Percentiles rank a stretch among this genome's conserved stretches.
These are phyloP conservation scores for Purpureocillium lavendulum DNA, from an alignment of 2,329 filamentous ascomycete species.

Conservation along the genomic window DNA sequence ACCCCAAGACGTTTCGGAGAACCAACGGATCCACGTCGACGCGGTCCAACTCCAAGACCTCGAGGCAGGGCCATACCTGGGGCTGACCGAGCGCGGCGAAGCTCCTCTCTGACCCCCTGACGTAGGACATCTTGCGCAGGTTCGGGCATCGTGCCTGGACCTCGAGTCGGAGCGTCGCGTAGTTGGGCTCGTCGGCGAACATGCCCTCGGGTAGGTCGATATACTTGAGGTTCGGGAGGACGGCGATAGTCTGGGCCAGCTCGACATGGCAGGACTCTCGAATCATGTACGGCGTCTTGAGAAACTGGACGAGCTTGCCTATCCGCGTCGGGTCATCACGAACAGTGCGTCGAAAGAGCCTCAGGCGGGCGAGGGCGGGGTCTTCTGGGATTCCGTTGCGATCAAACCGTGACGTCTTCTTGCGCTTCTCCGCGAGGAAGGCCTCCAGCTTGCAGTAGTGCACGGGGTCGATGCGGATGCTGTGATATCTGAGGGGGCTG, in stretches of 20 bases:
- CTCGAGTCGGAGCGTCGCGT: constrained; percentile 70
- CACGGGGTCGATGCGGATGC: constrained; percentile 86
- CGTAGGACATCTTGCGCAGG: constrained; percentile 83
- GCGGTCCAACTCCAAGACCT: constrained; percentile 62
- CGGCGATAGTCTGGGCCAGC: constrained; percentile 76
- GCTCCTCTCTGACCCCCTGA: constrained; percentile 66
- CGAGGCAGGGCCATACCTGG: constrained; percentile 59
- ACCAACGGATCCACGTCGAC: constrained; percentile 63
- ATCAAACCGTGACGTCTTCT: constrained; percentile 63
- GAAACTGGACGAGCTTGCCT: constrained; percentile 61
- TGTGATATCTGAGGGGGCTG: constrained; percentile 57
- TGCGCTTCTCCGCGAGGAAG: constrained; percentile 69
- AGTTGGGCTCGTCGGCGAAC: constrained; percentile 71
- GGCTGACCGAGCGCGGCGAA: constrained; percentile 61
- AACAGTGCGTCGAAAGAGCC: constrained; percentile 73
- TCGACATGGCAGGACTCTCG: constrained; percentile 79
- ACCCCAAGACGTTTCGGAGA: constrained; percentile 62
- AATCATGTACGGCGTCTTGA: constrained; percentile 94
- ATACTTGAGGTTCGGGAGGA: constrained; percentile 76
- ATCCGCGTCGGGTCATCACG: constrained; percentile 65
- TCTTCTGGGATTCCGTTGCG: constrained; percentile 76
- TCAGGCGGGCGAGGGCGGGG: constrained; percentile 65
- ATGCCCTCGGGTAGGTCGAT: constrained; percentile 86
- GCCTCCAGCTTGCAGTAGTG: constrained; percentile 91
- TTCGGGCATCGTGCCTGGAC: constrained; percentile 76